These are phyloP conservation scores for Luffa aegyptiaca DNA, from an alignment of 306 rosid species.

Conservation along the genomic window DNA sequence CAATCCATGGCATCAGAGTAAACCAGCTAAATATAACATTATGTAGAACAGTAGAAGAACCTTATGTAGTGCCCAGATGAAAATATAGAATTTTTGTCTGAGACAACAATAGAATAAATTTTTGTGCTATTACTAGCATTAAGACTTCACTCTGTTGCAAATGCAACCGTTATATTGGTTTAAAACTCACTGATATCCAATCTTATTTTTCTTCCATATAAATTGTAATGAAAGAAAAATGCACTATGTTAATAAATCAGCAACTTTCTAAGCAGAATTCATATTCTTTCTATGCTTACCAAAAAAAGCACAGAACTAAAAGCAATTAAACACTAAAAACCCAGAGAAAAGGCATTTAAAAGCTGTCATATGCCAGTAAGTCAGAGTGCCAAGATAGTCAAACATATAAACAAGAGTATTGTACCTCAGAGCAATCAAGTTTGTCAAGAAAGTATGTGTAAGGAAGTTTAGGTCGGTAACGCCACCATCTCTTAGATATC, in stretches of 20 bases:
- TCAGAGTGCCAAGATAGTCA: slow-evolving; percentile 1
- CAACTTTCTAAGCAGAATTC: background rate
- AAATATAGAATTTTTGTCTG: background rate
- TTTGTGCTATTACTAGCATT: background rate
- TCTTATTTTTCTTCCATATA: background rate
- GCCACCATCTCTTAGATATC: slow-evolving; percentile 99
- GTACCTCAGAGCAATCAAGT: slow-evolving; percentile 89
- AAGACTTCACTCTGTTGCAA: background rate
- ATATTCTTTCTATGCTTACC: background rate
- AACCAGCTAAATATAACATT: slow-evolving; percentile 7
- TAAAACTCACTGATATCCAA: background rate
- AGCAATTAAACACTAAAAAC: background rate
- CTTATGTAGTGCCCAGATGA: background rate
- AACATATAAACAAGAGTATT: slow-evolving; percentile 13
- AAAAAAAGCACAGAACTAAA: background rate
- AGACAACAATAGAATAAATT: background rate
- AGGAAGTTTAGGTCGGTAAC: slow-evolving; percentile 85
- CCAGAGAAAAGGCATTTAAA: background rate
- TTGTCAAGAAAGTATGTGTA: slow-evolving; percentile 80
- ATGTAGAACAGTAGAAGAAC: background rate
- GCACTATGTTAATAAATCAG: background rate
- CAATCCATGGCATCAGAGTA: slow-evolving; percentile 25
- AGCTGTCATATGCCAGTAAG: slow-evolving; percentile 7
- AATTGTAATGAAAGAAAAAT: background rate
- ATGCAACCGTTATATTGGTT: background rate